phyloP scores from a whole-genome alignment of 495 filamentous ascomycete species.

The Talaromyces thailandensis region DNA sequence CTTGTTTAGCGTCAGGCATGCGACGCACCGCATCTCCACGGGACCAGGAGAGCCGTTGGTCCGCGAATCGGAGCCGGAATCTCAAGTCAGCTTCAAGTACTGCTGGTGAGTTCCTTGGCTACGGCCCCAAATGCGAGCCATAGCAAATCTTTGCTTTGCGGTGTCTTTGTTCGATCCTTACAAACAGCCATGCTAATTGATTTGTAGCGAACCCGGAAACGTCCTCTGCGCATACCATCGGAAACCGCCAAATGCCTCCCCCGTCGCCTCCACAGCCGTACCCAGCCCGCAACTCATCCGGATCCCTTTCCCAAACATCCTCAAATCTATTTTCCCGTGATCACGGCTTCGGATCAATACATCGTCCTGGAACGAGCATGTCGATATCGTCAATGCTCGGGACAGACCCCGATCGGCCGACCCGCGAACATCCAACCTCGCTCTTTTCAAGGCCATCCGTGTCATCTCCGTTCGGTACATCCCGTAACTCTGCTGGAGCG shows the following conservation, averaged over 20 bases:
- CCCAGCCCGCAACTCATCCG: constrained; percentile 31
- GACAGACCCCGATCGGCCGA: constrained; percentile 50
- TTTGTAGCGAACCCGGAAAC: neutral
- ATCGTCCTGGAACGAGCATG: constrained; percentile 72
- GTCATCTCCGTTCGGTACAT: constrained; percentile 20
- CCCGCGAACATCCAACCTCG: constrained; percentile 42
- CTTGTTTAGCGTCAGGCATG: neutral
- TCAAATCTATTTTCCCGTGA: constrained; percentile 45
- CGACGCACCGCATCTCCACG: constrained; percentile 8
- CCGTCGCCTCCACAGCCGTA: constrained; percentile 50
- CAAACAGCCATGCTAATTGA: neutral
- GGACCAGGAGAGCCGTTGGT: constrained; percentile 3
- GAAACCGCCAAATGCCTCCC: constrained; percentile 48
- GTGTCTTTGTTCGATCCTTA: too few species aligned
- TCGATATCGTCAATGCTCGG: constrained; percentile 91
- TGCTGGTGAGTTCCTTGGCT: neutral
- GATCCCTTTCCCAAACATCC: constrained; percentile 25
- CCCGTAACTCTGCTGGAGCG: constrained; percentile 25
- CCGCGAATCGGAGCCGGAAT: constrained; percentile 1
- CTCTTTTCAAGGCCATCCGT: constrained; percentile 46
- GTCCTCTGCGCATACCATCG: constrained; percentile 36
- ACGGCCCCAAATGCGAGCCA: neutral
- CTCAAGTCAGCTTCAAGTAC: neutral
- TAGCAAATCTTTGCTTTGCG: too few species aligned
- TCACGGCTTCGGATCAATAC: constrained; percentile 33